Percentiles rank a stretch among this genome's conserved stretches.
Evolutionary conservation across 768 basidiomycete species (phyloP).

Genomic region (Boletellus sp.): DNA sequence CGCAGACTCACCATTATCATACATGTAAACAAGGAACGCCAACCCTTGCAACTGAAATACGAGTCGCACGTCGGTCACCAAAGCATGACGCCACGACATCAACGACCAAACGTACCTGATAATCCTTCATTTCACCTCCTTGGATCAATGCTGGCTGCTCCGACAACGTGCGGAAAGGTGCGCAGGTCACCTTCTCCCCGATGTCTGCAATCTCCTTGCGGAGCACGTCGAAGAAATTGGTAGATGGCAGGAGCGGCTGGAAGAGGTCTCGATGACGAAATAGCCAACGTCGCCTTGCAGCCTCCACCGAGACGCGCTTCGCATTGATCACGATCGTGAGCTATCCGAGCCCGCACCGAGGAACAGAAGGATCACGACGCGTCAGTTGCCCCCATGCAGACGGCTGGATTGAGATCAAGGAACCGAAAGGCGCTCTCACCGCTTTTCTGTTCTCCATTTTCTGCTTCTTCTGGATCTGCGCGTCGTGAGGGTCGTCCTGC

Average conservation of each 20-base stretch:
- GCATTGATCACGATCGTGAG: constrained; percentile 38
- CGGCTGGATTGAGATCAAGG: neutral
- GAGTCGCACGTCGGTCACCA: neutral
- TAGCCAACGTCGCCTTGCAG: constrained; percentile 45
- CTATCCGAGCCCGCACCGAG: constrained; percentile 22
- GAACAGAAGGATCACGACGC: neutral
- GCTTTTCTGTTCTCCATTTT: constrained; percentile 39
- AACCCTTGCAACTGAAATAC: constrained; percentile 51
- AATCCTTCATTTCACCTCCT: constrained; percentile 65
- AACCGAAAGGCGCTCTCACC: constrained; percentile 23
- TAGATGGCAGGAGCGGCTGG: constrained; percentile 43
- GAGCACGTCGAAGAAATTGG: constrained; percentile 39
- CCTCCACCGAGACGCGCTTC: constrained; percentile 38
- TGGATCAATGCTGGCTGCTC: constrained; percentile 49
- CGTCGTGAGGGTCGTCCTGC: neutral
- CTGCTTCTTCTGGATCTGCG: constrained; percentile 24
- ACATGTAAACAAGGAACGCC: constrained; percentile 62
- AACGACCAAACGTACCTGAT: constrained; percentile 45
- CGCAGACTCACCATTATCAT: constrained; percentile 51
- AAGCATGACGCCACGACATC: neutral
- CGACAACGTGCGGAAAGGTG: constrained; percentile 38
- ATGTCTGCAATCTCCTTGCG: constrained; percentile 29
- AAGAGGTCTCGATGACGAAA: constrained; percentile 43
- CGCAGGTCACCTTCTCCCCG: constrained; percentile 24
- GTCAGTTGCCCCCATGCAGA: constrained; percentile 1